Evolutionary conservation across 2,329 filamentous ascomycete species (phyloP).

Genomic region (Alternaria postmessia): DNA sequence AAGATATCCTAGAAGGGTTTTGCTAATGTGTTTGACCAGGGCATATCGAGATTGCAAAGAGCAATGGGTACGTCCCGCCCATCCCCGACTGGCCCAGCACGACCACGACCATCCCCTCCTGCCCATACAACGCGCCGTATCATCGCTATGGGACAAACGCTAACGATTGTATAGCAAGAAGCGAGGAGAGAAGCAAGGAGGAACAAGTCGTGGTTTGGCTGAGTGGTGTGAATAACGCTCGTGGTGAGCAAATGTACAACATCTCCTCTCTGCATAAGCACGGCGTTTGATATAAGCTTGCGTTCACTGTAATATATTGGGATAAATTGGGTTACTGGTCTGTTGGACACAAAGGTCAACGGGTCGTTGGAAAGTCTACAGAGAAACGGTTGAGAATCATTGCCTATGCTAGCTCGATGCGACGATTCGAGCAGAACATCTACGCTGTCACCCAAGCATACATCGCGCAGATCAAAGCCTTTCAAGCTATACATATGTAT

Average conservation of each 20-base stretch:
- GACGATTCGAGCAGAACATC: not conserved
- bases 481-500: not conserved
- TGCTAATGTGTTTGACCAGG: conserved; percentile 57
- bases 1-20: no score
- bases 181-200: conserved; percentile 34
- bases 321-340: not conserved
- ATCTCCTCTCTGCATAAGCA: conserved; percentile 24
- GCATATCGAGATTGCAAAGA: conserved; percentile 96
- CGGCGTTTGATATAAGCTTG: conserved; percentile 16
- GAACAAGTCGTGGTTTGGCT: conserved; percentile 33
- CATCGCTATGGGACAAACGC: not conserved
- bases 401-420: not conserved
- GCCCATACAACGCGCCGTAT: not conserved
- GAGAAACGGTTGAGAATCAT: not conserved
- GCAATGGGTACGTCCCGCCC: conserved; percentile 74
- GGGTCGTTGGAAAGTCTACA: not conserved
- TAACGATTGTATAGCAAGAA: conserved; percentile 25
- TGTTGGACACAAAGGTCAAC: not conserved
- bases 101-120: not conserved
- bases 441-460: not conserved
- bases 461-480: not conserved
- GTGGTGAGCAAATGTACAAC: conserved; percentile 9
- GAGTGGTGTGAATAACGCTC: not conserved
- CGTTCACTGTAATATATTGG: not conserved
- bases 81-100: not conserved